Evolutionary conservation across 2,329 filamentous ascomycete species (phyloP).

Genomic region (Drechslera avenae): DNA sequence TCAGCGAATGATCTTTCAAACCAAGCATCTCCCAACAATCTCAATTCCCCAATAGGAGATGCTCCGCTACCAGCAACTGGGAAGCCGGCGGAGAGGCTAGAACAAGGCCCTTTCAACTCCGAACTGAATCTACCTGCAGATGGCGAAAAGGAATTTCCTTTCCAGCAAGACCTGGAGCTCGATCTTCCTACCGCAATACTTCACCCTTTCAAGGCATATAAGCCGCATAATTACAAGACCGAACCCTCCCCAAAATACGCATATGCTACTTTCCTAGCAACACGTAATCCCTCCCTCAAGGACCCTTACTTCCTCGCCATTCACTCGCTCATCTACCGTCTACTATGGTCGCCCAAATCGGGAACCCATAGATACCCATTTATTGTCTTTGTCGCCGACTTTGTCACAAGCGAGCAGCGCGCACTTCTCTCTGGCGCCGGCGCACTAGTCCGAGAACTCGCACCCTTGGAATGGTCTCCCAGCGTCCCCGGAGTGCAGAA

Average conservation of each 20-base stretch:
- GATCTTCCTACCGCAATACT: conserved; percentile 26
- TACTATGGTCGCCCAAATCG: conserved; percentile 40
- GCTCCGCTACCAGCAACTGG: too few relatives aligned
- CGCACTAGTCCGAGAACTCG: conserved; percentile 42
- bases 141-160: conserved; percentile 23
- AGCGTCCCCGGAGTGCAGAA: conserved; percentile 25
- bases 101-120: background rate
- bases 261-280: conserved; percentile 44
- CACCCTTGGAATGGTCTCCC: conserved; percentile 35
- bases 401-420: conserved; percentile 39
- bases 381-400: conserved; percentile 44
- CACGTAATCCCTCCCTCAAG: conserved; percentile 36
- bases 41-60: too few relatives aligned
- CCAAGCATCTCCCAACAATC: background rate
- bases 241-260: conserved; percentile 25
- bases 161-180: conserved; percentile 37
- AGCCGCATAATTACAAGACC: conserved; percentile 34
- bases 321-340: conserved; percentile 39
- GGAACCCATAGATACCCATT: conserved; percentile 35
- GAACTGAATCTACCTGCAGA: background rate
- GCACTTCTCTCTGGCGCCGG: conserved; percentile 38
- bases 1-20: background rate
- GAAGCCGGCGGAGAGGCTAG: too few relatives aligned
- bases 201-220: conserved; percentile 16
- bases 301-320: conserved; percentile 46